Evolutionary conservation across 768 basidiomycete genomes (phyloP).

Genomic region (Boletus tomentosulus): DNA sequence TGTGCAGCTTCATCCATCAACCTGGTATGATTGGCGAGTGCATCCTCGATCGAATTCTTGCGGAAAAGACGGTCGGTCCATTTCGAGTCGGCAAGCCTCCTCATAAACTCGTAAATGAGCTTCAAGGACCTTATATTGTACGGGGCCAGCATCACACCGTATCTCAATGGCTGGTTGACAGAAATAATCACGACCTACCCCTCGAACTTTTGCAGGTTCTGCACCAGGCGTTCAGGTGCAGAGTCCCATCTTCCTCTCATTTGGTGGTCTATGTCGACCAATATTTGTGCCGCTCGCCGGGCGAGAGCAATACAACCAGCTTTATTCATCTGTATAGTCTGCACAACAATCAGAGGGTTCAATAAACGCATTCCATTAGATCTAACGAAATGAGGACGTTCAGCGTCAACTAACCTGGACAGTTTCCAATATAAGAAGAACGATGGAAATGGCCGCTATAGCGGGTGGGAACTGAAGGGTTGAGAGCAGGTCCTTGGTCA

Average conservation of each 20-base stretch:
- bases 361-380: neutral
- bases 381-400: neutral
- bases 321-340: slow-evolving; percentile 36
- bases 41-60: slow-evolving; percentile 38
- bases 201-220: slow-evolving; percentile 40
- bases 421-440: slow-evolving; percentile 43
- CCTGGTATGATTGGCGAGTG: slow-evolving; percentile 32
- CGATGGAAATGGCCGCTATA: slow-evolving; percentile 35
- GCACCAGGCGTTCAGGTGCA: slow-evolving; percentile 37
- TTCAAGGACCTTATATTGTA: slow-evolving; percentile 33
- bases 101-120: slow-evolving; percentile 39
- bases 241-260: slow-evolving; percentile 44
- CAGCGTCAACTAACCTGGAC: slow-evolving; percentile 34
- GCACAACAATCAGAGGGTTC: neutral
- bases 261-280: slow-evolving; percentile 41
- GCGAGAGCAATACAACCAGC: slow-evolving; percentile 38
- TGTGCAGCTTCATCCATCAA: slow-evolving; percentile 43
- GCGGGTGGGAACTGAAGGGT: slow-evolving; percentile 42
- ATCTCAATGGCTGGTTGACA: neutral
- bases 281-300: slow-evolving; percentile 38
- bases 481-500: slow-evolving; percentile 31
- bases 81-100: slow-evolving; percentile 34
- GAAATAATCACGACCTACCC: slow-evolving; percentile 24
- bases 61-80: slow-evolving; percentile 41
- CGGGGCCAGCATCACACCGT: neutral